Percentiles rank a stretch among this genome's conserved stretches.
Conservation (phyloP, 441 rosid genomes). For the Mallotus japonicus region DNA sequence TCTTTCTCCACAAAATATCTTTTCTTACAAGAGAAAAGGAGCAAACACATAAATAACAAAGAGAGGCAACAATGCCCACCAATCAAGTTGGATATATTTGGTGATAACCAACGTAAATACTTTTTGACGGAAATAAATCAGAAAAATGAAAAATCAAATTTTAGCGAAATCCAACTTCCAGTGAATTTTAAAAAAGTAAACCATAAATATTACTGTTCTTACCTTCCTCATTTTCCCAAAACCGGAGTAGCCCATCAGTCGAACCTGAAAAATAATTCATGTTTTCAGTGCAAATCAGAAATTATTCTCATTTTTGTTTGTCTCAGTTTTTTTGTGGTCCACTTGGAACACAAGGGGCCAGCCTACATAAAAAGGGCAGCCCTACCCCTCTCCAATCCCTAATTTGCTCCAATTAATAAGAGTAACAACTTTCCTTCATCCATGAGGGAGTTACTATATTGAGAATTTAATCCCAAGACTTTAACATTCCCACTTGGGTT, state of each 20-base stretch:
- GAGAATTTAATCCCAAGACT: background rate
- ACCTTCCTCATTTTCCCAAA: slow-evolving; percentile 98
- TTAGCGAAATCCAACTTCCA: background rate
- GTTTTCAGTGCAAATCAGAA: slow-evolving; percentile 13
- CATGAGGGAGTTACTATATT: too few species aligned
- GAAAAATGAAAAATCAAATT: background rate
- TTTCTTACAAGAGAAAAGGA: background rate
- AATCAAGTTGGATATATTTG: background rate
- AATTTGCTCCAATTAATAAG: background rate
- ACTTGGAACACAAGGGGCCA: background rate
- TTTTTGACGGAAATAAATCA: background rate
- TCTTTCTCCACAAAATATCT: background rate
- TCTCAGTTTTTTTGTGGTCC: background rate
- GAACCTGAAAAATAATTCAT: slow-evolving; percentile 63
- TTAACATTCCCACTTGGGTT: slow-evolving; percentile 1
- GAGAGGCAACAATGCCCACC: background rate
- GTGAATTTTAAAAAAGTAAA: background rate
- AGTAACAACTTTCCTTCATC: background rate
- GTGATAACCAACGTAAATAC: background rate
- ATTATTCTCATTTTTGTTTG: background rate
- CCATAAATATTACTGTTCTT: slow-evolving; percentile 24
- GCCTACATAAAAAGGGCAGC: background rate
- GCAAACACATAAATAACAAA: background rate
- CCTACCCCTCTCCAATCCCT: background rate
- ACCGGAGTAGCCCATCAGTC: slow-evolving; percentile 90